These are phyloP conservation scores for Oehlia diaphana DNA, from an alignment of 192 early-diverging fungal species.

Conservation along the genomic window DNA sequence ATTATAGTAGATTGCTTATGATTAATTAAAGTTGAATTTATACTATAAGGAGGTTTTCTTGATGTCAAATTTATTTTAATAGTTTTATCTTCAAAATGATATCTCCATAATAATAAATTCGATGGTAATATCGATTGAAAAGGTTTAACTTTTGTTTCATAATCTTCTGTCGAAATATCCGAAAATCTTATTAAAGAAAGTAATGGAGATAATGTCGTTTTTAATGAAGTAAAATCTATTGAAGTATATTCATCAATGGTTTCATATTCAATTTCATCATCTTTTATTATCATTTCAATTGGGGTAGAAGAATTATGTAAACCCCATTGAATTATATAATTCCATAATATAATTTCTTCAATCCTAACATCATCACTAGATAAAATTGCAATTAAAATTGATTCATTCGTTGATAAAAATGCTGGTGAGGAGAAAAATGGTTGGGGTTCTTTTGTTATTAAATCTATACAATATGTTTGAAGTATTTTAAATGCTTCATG, in stretches of 20 bases:
- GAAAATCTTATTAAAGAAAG: conserved; percentile 12
- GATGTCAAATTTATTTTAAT: background rate
- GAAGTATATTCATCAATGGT: background rate
- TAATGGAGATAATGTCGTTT: background rate
- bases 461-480: conserved; percentile 8
- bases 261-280: background rate
- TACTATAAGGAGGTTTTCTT: background rate
- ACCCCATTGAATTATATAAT: conserved; percentile 15
- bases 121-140: conserved; percentile 1
- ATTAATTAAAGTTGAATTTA: conserved; percentile 1
- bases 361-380: conserved; percentile 13
- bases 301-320: background rate
- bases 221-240: background rate
- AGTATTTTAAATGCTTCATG: background rate
- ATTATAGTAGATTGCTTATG: conserved; percentile 7
- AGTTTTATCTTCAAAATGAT: background rate
- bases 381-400: background rate
- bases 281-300: background rate
- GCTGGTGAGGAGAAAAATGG: background rate
- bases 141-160: background rate
- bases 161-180: background rate
- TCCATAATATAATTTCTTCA: conserved; percentile 13
- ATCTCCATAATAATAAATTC: background rate
- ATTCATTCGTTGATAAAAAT: conserved; percentile 1
- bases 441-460: background rate